These are phyloP conservation scores for Serendipita indica DNA, from an alignment of 768 basidiomycete genomes.

Conservation along the genomic window DNA sequence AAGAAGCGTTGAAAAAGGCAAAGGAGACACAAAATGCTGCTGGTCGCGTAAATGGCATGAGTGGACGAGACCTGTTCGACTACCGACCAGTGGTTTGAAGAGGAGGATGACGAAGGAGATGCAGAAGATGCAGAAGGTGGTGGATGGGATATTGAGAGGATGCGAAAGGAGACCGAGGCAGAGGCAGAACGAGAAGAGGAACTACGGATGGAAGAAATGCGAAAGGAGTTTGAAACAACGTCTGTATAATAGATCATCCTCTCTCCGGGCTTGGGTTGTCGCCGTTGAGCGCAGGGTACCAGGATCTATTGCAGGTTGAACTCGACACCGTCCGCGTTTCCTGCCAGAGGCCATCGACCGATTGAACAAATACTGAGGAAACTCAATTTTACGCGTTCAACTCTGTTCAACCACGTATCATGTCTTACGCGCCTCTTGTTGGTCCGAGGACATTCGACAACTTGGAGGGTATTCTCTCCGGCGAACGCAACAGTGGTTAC, in stretches of 20 bases:
- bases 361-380: not conserved
- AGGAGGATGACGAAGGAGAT: constrained; percentile 39
- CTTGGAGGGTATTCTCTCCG: no score
- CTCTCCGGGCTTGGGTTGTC: no score
- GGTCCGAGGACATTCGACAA: no score
- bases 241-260: no score
- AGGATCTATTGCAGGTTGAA: not conserved
- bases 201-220: constrained; percentile 6
- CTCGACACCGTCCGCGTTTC: not conserved
- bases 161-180: constrained; percentile 46
- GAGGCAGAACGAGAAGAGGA: constrained; percentile 27
- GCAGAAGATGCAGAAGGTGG: constrained; percentile 11
- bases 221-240: not conserved
- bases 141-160: constrained; percentile 38
- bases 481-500: no score
- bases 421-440: no score
- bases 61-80: constrained; percentile 90
- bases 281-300: not conserved
- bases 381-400: not conserved
- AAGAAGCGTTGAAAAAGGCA: constrained; percentile 62
- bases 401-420: no score
- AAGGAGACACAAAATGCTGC: constrained; percentile 71
- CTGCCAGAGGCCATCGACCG: not conserved
- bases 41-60: constrained; percentile 88
- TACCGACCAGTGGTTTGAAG: constrained; percentile 94